Evolutionary conservation across 1,284 basidiomycete species (phyloP).

Genomic region (Trichosporon faecale): DNA sequence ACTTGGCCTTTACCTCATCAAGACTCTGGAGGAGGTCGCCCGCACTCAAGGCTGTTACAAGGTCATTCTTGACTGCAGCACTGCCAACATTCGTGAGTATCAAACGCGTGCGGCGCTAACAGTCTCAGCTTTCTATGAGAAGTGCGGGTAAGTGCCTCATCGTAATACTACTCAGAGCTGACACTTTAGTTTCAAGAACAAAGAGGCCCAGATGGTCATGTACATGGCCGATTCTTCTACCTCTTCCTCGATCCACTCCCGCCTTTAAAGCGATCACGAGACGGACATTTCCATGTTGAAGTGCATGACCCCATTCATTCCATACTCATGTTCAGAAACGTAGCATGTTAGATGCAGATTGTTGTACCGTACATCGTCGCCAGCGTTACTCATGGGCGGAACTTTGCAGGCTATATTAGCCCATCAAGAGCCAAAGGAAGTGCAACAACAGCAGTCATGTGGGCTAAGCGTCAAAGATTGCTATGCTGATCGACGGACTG

Average conservation of each 20-base stretch:
- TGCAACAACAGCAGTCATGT: too few species aligned
- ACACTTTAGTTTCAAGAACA: conserved; percentile 61
- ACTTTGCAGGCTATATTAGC: too few species aligned
- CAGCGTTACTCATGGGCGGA: too few species aligned
- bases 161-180: not conserved
- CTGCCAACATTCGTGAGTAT: conserved; percentile 78
- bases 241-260: not conserved
- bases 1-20: conserved; percentile 81
- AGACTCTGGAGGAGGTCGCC: conserved; percentile 74
- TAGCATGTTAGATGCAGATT: not conserved
- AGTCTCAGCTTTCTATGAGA: conserved; percentile 83
- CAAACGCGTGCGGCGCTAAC: too few species aligned
- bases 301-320: not conserved
- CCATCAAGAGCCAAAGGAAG: too few species aligned
- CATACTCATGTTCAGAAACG: not conserved
- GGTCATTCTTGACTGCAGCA: conserved; percentile 92
- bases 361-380: not conserved
- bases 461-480: too few species aligned
- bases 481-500: too few species aligned
- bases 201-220: conserved; percentile 83
- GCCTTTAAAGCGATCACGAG: not conserved
- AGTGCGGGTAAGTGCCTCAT: conserved; percentile 64
- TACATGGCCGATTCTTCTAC: conserved; percentile 35
- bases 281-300: not conserved
- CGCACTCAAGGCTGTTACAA: conserved; percentile 82